phyloP scores from a whole-genome alignment of 495 filamentous ascomycete genomes.

The Penicillium ucsense region DNA sequence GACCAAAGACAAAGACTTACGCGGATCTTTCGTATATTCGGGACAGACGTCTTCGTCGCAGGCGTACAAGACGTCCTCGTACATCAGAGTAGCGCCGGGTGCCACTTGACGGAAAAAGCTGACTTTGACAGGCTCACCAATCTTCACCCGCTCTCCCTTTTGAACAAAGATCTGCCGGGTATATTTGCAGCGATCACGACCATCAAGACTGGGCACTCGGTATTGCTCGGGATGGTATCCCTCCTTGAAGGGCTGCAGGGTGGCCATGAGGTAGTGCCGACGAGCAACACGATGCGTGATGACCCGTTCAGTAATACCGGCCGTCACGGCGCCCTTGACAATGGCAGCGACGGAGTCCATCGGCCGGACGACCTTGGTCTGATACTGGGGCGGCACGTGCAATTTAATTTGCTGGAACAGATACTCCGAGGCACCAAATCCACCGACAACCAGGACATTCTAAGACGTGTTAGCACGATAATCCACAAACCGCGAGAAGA shows the following conservation, averaged over 20 bases:
- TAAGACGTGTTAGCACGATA: conserved; percentile 17
- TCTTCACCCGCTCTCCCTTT: conserved; percentile 97
- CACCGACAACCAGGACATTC: conserved; percentile 73
- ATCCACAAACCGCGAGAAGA: background rate
- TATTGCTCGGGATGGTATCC: conserved; percentile 97
- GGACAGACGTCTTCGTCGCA: conserved; percentile 98
- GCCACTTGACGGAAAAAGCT: conserved; percentile 98
- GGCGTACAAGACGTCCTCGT: conserved; percentile 96
- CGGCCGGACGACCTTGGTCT: conserved; percentile 70
- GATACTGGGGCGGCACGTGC: conserved; percentile 69
- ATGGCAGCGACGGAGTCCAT: conserved; percentile 79
- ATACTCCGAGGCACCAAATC: conserved; percentile 74
- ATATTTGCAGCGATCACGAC: conserved; percentile 98
- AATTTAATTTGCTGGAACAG: conserved; percentile 78
- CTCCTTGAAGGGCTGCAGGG: conserved; percentile 96
- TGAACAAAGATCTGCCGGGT: conserved; percentile 98
- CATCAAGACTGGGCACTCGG: conserved; percentile 90
- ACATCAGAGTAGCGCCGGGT: conserved; percentile 96
- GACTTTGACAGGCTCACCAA: conserved; percentile 97
- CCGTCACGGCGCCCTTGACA: conserved; percentile 72
- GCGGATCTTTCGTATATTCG: conserved; percentile 97
- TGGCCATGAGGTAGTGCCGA: conserved; percentile 98
- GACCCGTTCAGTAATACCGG: conserved; percentile 93
- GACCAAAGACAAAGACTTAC: conserved; percentile 48
- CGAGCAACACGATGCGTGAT: conserved; percentile 96